A percentile compares a stretch with the other conserved stretches of the same genome.
phyloP scores from a whole-genome alignment of 23 red algal species.

The Gracilaria domingensis region DNA sequence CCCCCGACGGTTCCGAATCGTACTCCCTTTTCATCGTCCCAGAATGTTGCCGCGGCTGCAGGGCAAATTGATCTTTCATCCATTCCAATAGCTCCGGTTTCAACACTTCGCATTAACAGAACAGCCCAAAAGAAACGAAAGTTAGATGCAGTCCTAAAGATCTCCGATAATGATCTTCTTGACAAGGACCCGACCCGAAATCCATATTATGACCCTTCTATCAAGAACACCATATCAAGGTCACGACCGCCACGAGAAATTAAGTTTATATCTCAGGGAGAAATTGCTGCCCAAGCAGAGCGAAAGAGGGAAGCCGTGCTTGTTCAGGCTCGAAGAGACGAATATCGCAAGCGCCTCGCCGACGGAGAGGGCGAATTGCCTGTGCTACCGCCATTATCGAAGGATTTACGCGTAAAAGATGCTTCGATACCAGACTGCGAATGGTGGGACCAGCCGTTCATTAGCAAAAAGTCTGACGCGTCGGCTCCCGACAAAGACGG shows the following conservation, averaged over 20 bases:
- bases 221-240: conserved; percentile 38
- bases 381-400: conserved; percentile 50
- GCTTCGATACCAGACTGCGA: conserved; percentile 61
- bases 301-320: conserved; percentile 62
- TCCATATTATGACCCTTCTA: conserved; percentile 67
- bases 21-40: background rate
- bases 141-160: conserved; percentile 71
- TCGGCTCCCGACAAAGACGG: background rate
- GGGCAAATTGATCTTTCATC: conserved; percentile 48
- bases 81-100: conserved; percentile 70
- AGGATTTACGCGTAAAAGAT: conserved; percentile 56
- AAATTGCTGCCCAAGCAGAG: conserved; percentile 65
- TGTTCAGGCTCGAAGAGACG: conserved; percentile 37
- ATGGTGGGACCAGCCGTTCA: conserved; percentile 91
- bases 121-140: conserved; percentile 48
- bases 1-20: background rate
- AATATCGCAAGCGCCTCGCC: conserved; percentile 52
- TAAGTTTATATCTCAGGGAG: conserved; percentile 64
- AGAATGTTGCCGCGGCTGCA: background rate
- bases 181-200: conserved; percentile 72
- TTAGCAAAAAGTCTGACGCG: background rate
- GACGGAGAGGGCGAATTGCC: conserved; percentile 56
- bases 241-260: conserved; percentile 46
- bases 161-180: conserved; percentile 62
- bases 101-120: conserved; percentile 59